Evolutionary conservation across 345 rosid species (phyloP).

Genomic region (Brassica juncea): DNA sequence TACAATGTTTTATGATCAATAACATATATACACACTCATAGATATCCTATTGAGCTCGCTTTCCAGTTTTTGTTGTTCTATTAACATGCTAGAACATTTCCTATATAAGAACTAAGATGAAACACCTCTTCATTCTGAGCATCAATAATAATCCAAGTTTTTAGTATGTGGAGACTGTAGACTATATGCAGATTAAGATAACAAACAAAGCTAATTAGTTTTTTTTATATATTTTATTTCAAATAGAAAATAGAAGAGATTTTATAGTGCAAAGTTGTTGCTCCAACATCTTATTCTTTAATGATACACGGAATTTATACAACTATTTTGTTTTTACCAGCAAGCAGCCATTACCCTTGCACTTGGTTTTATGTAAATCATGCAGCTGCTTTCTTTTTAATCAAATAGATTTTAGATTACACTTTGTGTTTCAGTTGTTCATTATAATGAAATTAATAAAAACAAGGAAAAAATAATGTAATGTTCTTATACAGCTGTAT

Average conservation of each 20-base stretch:
- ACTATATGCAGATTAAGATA: not conserved
- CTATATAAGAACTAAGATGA: not conserved
- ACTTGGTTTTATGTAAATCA: slow-evolving; percentile 9
- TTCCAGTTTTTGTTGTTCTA: not conserved
- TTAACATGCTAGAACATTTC: not conserved
- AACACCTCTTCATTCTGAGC: not conserved
- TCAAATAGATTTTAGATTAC: not conserved
- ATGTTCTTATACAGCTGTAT: slow-evolving; percentile 35
- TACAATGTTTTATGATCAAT: not conserved
- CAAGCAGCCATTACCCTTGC: slow-evolving; percentile 10
- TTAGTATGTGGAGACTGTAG: not conserved
- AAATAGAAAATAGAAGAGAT: not conserved
- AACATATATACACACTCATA: not conserved
- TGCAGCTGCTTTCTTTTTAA: slow-evolving; percentile 19
- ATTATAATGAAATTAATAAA: not conserved
- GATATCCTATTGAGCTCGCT: not conserved
- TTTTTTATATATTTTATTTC: not conserved
- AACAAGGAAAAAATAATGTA: not conserved
- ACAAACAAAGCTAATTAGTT: not conserved
- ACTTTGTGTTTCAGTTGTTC: not conserved
- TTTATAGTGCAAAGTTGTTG: slow-evolving; percentile 2
- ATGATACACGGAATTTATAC: not conserved
- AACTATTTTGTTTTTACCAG: not conserved
- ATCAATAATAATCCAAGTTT: not conserved
- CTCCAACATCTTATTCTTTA: not conserved